These are phyloP conservation scores for Combretum micranthum DNA, from an alignment of 345 rosid species.

Conservation along the genomic window DNA sequence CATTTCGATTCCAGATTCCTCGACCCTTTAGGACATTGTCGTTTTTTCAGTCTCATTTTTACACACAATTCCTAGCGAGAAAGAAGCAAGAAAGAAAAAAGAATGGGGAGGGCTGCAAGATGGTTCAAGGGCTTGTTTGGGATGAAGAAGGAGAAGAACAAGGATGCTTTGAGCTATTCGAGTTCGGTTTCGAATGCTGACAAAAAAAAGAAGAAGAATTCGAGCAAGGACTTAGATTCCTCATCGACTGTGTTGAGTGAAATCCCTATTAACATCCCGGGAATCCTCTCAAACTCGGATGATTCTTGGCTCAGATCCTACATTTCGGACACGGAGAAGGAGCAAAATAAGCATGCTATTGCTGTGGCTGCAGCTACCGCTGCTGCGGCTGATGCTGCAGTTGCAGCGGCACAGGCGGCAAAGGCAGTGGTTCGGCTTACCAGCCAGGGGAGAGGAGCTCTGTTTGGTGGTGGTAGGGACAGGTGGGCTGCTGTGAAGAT, in stretches of 20 bases:
- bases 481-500: constrained; percentile 48
- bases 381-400: constrained; percentile 55
- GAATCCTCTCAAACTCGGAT: constrained; percentile 9
- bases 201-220: constrained; percentile 45
- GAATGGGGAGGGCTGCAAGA: constrained; percentile 65
- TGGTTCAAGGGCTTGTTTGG: constrained; percentile 76
- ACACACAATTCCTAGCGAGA: background rate
- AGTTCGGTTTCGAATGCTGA: constrained; percentile 23
- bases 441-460: constrained; percentile 35
- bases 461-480: constrained; percentile 28
- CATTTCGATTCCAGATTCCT: too few relatives aligned
- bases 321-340: constrained; percentile 39
- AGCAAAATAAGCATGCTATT: constrained; percentile 57
- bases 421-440: constrained; percentile 51
- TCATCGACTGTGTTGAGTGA: too few relatives aligned
- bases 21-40: too few relatives aligned
- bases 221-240: constrained; percentile 19
- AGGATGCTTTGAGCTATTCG: background rate
- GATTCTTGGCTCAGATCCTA: constrained; percentile 36
- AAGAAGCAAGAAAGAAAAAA: too few relatives aligned
- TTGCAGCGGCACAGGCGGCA: constrained; percentile 56
- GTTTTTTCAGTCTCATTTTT: too few relatives aligned
- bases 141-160: constrained; percentile 39
- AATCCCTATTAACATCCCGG: background rate
- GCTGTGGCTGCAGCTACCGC: constrained; percentile 59